Conservation (phyloP, 805 yeast species). For the Hanseniaspora mollemarum region DNA sequence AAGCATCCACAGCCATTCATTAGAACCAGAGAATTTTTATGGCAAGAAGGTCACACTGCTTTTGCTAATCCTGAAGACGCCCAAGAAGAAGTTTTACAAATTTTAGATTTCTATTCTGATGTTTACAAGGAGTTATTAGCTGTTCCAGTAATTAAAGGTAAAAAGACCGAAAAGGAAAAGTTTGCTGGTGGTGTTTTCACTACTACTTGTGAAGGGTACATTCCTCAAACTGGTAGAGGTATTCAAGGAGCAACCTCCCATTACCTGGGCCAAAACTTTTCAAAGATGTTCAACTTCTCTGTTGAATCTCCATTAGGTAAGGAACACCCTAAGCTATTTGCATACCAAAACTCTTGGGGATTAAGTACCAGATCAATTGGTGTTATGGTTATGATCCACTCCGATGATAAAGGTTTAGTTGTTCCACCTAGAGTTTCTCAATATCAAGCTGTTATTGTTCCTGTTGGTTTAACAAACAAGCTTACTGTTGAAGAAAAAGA, state of each 20-base stretch:
- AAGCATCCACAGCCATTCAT: constrained; percentile 98
- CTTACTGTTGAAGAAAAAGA: constrained; percentile 65
- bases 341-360: constrained; percentile 99
- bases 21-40: constrained; percentile 95
- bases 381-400: constrained; percentile 98
- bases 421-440: constrained; percentile 96
- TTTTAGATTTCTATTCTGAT: constrained; percentile 73
- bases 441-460: constrained; percentile 81
- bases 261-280: constrained; percentile 94
- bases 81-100: constrained; percentile 67
- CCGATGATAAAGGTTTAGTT: constrained; percentile 96
- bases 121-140: constrained; percentile 88
- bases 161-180: constrained; percentile 92
- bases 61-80: constrained; percentile 79
- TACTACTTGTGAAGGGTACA: constrained; percentile 91
- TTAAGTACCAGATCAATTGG: constrained; percentile 96
- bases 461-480: constrained; percentile 88
- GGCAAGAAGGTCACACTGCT: constrained; percentile 99
- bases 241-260: constrained; percentile 99
- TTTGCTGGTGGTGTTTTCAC: constrained; percentile 97
- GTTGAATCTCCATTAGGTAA: constrained; percentile 93
- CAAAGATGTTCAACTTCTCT: constrained; percentile 91
- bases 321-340: constrained; percentile 74
- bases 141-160: constrained; percentile 92
- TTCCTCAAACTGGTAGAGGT: constrained; percentile 98